Percentiles rank a stretch among this genome's conserved stretches.
These are phyloP conservation scores for Microbotryum intermedium DNA, from an alignment of 1,284 basidiomycete species.

Conservation along the genomic window DNA sequence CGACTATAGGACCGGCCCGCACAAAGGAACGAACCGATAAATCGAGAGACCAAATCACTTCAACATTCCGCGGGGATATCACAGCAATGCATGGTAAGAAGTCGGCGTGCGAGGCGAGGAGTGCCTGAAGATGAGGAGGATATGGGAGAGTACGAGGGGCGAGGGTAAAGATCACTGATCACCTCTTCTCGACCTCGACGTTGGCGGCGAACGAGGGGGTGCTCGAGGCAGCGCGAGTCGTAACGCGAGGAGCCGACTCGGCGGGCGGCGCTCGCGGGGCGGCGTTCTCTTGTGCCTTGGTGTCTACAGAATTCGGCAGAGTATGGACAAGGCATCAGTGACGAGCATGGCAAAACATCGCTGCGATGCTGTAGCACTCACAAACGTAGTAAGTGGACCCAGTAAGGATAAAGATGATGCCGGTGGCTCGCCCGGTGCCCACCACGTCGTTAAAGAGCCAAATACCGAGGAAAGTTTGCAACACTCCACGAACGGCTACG, in stretches of 20 bases:
- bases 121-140: too few species aligned
- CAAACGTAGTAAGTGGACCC: slow-evolving; percentile 80
- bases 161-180: too few species aligned
- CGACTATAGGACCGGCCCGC: not conserved
- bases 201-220: not conserved
- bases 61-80: too few species aligned
- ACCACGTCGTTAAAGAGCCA: slow-evolving; percentile 67
- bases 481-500: slow-evolving; percentile 62
- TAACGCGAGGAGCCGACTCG: not conserved
- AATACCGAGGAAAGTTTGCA: slow-evolving; percentile 63
- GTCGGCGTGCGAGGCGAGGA: too few species aligned
- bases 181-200: not conserved
- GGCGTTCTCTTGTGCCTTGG: slow-evolving; percentile 30
- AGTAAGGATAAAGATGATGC: slow-evolving; percentile 65
- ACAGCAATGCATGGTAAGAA: too few species aligned
- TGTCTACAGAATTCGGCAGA: slow-evolving; percentile 13
- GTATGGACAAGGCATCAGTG: too few species aligned
- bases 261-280: not conserved
- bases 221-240: not conserved
- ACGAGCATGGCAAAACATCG: too few species aligned
- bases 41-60: too few species aligned
- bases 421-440: slow-evolving; percentile 63
- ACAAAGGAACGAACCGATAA: too few species aligned
- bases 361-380: not conserved
- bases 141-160: too few species aligned